Evolutionary conservation across 352 stramenopile species (phyloP), one percentile per base, ranked within the genome.

Genomic region (Phytophthora podocarpi): DNA sequence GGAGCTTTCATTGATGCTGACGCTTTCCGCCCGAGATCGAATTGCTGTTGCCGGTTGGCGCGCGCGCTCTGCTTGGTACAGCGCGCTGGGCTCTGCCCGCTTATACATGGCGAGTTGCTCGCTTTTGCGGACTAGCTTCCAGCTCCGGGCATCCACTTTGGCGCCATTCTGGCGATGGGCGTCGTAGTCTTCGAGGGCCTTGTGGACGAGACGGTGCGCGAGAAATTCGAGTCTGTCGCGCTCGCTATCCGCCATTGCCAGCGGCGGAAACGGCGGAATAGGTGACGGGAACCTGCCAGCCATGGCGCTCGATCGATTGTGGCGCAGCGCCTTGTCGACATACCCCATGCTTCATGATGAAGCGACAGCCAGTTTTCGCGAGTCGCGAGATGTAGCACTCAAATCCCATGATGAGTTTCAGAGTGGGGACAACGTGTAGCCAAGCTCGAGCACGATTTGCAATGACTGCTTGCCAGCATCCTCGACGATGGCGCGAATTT

Each of bases 81-180:
- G 36, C 9, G 40, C 11, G 26, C 42, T 63, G 6, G 49, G 41
- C 13, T 62, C 56, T 2, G 6, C 41, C 12, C 56, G 62, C 35
- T 71, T 71, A 36, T 71, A 71, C 62, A 71, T 71, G 24, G 56
- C 24, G 47, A 78, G 61, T 20, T 76, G 72, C 10, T 79, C 64
- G 39, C 43, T 57, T 27, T 46, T 62, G 28, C 64, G 68, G 26
- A 76, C 55, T 16, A 62, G 24, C 12, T 71, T 71, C 70, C 70
- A 79, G 12, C 28, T 58, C n/a, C 51, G 57, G 16, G 30, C 37
- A 18, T 76, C 67, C 37, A 76, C 35, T 12, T 74, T 49, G 34
- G 37, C n/a, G 12, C 55, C 52, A 24, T 35, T 34, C 10, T 55
- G 51, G 10, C 27, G 56, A 34, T 79, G 58, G 2, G 32, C 28